Conservation (phyloP, 139 green algal species). For the Tetraselmis chui region DNA sequence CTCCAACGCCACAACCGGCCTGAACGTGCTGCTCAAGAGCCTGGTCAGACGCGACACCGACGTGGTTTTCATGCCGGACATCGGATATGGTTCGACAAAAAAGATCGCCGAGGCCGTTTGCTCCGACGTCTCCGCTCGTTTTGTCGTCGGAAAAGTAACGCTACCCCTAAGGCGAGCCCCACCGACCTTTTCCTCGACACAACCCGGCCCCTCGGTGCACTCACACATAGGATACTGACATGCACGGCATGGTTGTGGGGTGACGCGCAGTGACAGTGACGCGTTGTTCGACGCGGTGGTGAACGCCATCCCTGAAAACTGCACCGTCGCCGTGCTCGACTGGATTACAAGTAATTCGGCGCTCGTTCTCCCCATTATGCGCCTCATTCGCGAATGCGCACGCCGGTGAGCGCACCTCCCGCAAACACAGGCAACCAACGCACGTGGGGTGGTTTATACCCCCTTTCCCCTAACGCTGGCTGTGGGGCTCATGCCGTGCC, state of each 20-base stretch:
- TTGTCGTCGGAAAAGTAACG: slow-evolving; percentile 34
- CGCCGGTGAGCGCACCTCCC: slow-evolving; percentile 22
- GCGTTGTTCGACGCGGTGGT: slow-evolving; percentile 37
- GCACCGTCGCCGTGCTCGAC: slow-evolving; percentile 56
- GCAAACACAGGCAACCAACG: no score
- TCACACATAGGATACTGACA: no score
- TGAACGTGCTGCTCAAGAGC: slow-evolving; percentile 49
- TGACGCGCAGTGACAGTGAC: slow-evolving; percentile 22
- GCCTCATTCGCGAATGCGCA: slow-evolving; percentile 44
- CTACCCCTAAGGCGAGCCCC: slow-evolving; percentile 30
- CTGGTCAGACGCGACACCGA: neutral
- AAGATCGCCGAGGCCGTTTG: slow-evolving; percentile 48
- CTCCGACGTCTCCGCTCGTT: slow-evolving; percentile 17
- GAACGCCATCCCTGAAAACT: slow-evolving; percentile 24
- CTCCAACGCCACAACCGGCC: slow-evolving; percentile 61
- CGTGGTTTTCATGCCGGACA: slow-evolving; percentile 20
- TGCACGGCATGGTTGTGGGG: neutral
- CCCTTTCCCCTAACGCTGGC: no score
- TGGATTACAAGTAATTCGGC: slow-evolving; percentile 56
- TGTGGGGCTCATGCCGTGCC: no score
- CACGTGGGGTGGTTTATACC: no score
- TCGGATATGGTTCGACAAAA: slow-evolving; percentile 60
- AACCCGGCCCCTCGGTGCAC: neutral
- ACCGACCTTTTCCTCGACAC: neutral
- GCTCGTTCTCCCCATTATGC: slow-evolving; percentile 39